Conservation (phyloP, 1,284 basidiomycete genomes). For the Marasmius sp. region DNA sequence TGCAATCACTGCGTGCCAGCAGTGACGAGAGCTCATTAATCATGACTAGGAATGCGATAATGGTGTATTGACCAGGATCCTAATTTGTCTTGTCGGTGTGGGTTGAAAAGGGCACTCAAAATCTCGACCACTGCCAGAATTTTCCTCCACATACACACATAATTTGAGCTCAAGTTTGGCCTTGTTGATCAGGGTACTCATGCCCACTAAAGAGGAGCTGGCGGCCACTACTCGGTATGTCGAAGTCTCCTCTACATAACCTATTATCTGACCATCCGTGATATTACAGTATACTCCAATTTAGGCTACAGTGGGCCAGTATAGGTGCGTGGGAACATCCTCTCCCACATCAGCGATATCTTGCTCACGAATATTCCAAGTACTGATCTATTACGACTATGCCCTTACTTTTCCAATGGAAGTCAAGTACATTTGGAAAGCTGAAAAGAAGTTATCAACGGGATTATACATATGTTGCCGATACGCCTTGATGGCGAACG, state of each 20-base stretch:
- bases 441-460: conserved; percentile 29
- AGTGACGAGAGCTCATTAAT: too few relatives aligned
- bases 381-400: conserved; percentile 33
- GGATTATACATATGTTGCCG: conserved; percentile 36
- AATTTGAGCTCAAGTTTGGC: neutral
- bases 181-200: neutral
- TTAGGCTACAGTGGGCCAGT: conserved; percentile 30
- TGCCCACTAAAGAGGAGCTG: neutral
- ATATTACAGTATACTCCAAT: conserved; percentile 24
- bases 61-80: too few relatives aligned
- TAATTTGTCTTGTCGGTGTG: too few relatives aligned
- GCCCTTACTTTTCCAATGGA: conserved; percentile 32
- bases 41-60: too few relatives aligned
- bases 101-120: too few relatives aligned
- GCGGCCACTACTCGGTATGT: conserved; percentile 4
- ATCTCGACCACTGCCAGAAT: too few relatives aligned
- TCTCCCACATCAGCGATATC: too few relatives aligned
- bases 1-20: too few relatives aligned
- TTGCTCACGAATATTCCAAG: conserved; percentile 8
- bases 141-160: too few relatives aligned
- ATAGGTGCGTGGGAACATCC: conserved; percentile 18
- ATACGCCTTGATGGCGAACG: conserved; percentile 34
- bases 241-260: neutral
- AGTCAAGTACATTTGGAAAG: conserved; percentile 33
- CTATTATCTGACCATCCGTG: neutral